Percentiles rank a stretch among this genome's conserved stretches.
These are phyloP conservation scores for Paecilomyces sp. DNA, from an alignment of 2,329 filamentous ascomycete genomes.

Conservation along the genomic window DNA sequence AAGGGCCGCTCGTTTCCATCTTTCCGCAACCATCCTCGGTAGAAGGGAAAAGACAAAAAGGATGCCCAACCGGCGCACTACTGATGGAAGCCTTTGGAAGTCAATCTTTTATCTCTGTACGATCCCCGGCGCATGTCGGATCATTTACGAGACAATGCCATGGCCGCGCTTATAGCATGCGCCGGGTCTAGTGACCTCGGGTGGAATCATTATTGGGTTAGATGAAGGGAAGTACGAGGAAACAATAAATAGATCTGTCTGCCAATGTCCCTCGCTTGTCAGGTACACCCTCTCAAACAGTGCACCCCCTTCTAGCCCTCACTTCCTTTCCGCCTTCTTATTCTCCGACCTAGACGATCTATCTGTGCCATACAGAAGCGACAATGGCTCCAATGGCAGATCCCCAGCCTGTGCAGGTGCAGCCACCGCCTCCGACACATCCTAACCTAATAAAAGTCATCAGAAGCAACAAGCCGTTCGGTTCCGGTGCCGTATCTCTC, in stretches of 20 bases:
- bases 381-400: background rate
- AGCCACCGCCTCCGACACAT: slow-evolving; percentile 5
- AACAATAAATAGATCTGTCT: background rate
- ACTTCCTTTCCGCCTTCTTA: background rate
- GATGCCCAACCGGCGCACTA: background rate
- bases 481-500: slow-evolving; percentile 41
- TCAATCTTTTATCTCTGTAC: background rate
- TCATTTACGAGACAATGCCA: background rate
- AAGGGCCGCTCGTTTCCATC: slow-evolving; percentile 27
- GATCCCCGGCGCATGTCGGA: background rate
- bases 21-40: background rate
- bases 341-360: background rate
- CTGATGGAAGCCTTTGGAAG: background rate
- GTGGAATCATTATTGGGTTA: background rate
- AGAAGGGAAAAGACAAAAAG: background rate
- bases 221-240: background rate
- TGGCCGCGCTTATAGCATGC: background rate
- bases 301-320: background rate
- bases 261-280: background rate
- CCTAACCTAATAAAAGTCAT: slow-evolving; percentile 7
- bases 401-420: background rate
- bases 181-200: background rate
- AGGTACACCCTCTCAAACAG: background rate
- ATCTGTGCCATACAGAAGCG: background rate
- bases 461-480: slow-evolving; percentile 20